Conservation (phyloP, 345 rosid species). For the Hibiscus trionum region DNA sequence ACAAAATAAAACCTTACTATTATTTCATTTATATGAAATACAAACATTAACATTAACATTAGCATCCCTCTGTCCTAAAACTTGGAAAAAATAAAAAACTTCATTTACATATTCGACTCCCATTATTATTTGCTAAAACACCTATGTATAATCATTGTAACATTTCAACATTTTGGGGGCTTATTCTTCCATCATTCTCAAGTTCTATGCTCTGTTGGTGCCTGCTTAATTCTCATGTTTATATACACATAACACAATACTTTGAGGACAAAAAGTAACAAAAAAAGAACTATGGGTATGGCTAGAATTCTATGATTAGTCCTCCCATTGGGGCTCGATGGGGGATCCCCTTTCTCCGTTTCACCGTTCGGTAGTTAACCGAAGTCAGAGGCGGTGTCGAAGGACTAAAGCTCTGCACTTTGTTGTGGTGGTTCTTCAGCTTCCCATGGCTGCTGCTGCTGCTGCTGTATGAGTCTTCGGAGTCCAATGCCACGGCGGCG, state of each 20-base stretch:
- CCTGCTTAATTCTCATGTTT: no score
- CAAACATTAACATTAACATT: not conserved
- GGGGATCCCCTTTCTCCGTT: not conserved
- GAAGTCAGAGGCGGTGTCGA: not conserved
- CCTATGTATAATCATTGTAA: not conserved
- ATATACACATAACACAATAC: not conserved
- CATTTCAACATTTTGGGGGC: slow-evolving; percentile 1
- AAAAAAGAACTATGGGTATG: not conserved
- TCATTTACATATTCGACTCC: slow-evolving; percentile 18
- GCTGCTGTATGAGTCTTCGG: slow-evolving; percentile 39
- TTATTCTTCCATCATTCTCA: slow-evolving; percentile 11
- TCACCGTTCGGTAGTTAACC: not conserved
- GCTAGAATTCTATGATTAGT: not conserved
- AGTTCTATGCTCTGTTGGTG: no score
- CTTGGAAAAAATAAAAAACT: not conserved
- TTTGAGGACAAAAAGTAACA: not conserved
- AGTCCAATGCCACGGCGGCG: slow-evolving; percentile 44
- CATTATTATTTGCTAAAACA: not conserved
- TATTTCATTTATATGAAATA: slow-evolving; percentile 11
- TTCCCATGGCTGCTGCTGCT: not conserved
- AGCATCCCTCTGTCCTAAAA: slow-evolving; percentile 1
- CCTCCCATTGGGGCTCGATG: not conserved
- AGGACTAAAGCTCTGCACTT: not conserved
- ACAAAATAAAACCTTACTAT: not conserved
- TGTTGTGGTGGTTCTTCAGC: not conserved